Conservation (phyloP, 768 basidiomycete species). For the Porphyrellus cyaneotinctus region DNA sequence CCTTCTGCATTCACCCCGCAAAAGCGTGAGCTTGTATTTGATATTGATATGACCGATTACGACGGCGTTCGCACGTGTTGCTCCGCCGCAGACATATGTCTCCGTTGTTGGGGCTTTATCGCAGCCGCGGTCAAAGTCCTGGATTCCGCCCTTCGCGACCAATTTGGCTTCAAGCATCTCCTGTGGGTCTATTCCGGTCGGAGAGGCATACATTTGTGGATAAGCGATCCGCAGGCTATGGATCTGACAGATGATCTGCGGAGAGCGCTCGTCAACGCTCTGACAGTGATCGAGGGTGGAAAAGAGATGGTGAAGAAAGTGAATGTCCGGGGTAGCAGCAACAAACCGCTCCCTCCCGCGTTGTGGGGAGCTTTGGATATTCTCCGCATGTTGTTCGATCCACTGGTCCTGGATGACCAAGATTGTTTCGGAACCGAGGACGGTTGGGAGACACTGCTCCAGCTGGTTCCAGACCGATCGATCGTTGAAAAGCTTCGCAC, state of each 20-base stretch:
- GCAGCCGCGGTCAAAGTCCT: slow-evolving; percentile 86
- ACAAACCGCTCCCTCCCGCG: slow-evolving; percentile 62
- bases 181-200: slow-evolving; percentile 99
- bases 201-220: slow-evolving; percentile 97
- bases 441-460: slow-evolving; percentile 71
- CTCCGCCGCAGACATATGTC: slow-evolving; percentile 85
- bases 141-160: slow-evolving; percentile 71
- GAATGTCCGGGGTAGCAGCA: slow-evolving; percentile 55
- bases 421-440: slow-evolving; percentile 70
- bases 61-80: slow-evolving; percentile 95
- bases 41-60: slow-evolving; percentile 99
- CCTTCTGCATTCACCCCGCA: slow-evolving; percentile 66
- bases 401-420: slow-evolving; percentile 76
- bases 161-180: slow-evolving; percentile 87
- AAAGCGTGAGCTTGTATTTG: slow-evolving; percentile 92
- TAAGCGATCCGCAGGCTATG: slow-evolving; percentile 86
- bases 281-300: slow-evolving; percentile 79
- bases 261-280: slow-evolving; percentile 77
- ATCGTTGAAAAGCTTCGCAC: slow-evolving; percentile 46
- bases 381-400: slow-evolving; percentile 55
- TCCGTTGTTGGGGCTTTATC: slow-evolving; percentile 93
- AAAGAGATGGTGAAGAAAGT: slow-evolving; percentile 81
- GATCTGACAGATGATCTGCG: slow-evolving; percentile 89
- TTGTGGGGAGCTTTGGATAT: slow-evolving; percentile 52
- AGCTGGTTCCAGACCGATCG: slow-evolving; percentile 64